Conservation (phyloP, 192 early-diverging fungal genomes). For the Diversispora epigaea region DNA sequence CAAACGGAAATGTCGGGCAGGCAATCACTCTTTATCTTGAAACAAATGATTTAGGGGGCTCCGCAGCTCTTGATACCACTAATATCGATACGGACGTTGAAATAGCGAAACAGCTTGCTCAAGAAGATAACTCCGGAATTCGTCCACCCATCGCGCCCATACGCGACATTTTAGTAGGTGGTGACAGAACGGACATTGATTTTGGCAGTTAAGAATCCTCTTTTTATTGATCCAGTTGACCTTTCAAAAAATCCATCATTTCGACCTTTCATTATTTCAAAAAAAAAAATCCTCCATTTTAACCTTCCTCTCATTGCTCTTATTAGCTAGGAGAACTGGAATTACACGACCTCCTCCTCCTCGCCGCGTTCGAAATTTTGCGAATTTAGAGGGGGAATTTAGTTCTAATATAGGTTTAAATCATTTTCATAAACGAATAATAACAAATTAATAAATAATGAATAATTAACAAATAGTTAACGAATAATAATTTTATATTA, state of each 20-base stretch:
- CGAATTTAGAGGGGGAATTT: too few relatives aligned
- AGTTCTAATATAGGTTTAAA: too few relatives aligned
- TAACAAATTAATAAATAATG: background rate
- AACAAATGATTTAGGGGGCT: conserved; percentile 57
- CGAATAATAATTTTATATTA: background rate
- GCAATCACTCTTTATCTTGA: conserved; percentile 86
- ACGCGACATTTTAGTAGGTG: conserved; percentile 72
- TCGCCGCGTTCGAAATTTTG: too few relatives aligned
- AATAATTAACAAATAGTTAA: background rate
- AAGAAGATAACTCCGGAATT: conserved; percentile 52
- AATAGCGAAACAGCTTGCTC: conserved; percentile 49
- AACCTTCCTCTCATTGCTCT: too few relatives aligned
- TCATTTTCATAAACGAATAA: background rate
- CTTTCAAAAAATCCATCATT: too few relatives aligned
- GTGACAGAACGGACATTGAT: conserved; percentile 33
- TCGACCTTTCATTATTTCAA: too few relatives aligned
- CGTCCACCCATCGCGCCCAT: conserved; percentile 85
- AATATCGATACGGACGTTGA: conserved; percentile 48
- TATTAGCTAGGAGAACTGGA: too few relatives aligned
- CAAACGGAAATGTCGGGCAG: conserved; percentile 70
- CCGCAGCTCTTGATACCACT: background rate
- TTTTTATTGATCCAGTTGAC: background rate
- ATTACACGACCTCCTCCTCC: too few relatives aligned
- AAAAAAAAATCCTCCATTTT: too few relatives aligned
- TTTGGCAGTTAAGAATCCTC: conserved; percentile 24